Evolutionary conservation across 495 filamentous ascomycete genomes (phyloP).

Genomic region (Aspergillus mulundensis): DNA sequence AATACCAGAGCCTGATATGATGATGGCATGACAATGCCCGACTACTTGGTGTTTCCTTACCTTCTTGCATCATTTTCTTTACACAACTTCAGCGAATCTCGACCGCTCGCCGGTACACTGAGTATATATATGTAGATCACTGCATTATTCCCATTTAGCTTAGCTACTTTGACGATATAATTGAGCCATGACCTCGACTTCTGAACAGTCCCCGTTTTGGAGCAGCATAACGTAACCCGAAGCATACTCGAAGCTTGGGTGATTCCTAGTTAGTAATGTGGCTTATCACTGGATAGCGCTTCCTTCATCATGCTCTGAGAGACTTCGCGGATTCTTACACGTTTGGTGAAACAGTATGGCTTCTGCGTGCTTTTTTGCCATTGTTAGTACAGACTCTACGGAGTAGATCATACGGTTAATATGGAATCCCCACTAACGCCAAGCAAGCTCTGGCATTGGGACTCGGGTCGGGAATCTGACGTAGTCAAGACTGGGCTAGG

Average conservation of each 20-base stretch:
- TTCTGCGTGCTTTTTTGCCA: neutral
- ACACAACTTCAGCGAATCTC: neutral
- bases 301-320: no score
- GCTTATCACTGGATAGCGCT: no score
- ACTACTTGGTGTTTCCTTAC: slow-evolving; percentile 1
- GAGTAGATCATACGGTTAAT: neutral
- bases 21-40: slow-evolving; percentile 26
- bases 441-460: neutral
- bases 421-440: slow-evolving; percentile 14
- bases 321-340: no score
- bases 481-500: neutral
- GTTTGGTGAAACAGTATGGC: neutral
- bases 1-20: slow-evolving; percentile 75
- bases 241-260: neutral
- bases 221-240: neutral
- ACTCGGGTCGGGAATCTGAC: slow-evolving; percentile 3
- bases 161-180: neutral
- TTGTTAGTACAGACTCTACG: neutral
- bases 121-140: slow-evolving; percentile 8
- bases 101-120: neutral
- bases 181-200: neutral
- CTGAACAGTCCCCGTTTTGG: neutral
- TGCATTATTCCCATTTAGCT: slow-evolving; percentile 10
- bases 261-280: no score
- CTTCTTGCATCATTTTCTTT: slow-evolving; percentile 11